These are phyloP conservation scores for Decorospora gaudefroyi DNA, from an alignment of 2,329 filamentous ascomycete species.

Conservation along the genomic window DNA sequence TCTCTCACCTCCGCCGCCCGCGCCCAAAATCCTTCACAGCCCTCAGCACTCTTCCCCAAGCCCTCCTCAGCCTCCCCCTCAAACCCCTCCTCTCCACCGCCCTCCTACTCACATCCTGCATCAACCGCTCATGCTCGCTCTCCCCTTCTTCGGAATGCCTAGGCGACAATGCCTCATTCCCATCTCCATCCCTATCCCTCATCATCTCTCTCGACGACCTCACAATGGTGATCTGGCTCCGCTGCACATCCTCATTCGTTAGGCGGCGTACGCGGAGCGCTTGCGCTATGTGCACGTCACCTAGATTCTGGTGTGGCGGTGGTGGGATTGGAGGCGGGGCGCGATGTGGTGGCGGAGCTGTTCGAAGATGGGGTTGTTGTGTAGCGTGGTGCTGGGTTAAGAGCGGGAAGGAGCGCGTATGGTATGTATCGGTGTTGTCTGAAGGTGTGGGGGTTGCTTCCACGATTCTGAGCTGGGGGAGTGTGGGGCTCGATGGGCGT, in stretches of 20 bases:
- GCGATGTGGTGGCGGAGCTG: too few relatives aligned
- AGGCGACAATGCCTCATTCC: background rate
- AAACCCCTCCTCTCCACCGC: background rate
- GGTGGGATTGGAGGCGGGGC: background rate
- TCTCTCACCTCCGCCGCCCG: too few relatives aligned
- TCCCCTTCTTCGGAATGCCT: background rate
- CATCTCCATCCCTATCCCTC: background rate
- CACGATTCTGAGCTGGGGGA: too few relatives aligned
- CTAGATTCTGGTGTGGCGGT: too few relatives aligned
- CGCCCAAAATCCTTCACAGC: too few relatives aligned
- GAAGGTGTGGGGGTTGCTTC: too few relatives aligned
- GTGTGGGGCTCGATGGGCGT: too few relatives aligned
- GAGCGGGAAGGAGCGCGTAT: too few relatives aligned
- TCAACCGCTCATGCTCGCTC: background rate
- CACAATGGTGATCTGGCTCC: background rate
- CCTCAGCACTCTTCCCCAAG: conserved; percentile 2
- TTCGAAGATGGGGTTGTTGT: too few relatives aligned
- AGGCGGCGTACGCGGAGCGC: background rate
- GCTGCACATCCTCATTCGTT: background rate
- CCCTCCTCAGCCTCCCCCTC: background rate
- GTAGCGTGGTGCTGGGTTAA: too few relatives aligned
- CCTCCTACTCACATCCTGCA: background rate
- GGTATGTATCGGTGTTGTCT: too few relatives aligned
- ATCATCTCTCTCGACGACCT: too few relatives aligned
- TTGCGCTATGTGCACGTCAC: background rate